Base-by-base conservation (phyloP, 108 stramenopile species). In the Asterionellopsis glacialis region DNA sequence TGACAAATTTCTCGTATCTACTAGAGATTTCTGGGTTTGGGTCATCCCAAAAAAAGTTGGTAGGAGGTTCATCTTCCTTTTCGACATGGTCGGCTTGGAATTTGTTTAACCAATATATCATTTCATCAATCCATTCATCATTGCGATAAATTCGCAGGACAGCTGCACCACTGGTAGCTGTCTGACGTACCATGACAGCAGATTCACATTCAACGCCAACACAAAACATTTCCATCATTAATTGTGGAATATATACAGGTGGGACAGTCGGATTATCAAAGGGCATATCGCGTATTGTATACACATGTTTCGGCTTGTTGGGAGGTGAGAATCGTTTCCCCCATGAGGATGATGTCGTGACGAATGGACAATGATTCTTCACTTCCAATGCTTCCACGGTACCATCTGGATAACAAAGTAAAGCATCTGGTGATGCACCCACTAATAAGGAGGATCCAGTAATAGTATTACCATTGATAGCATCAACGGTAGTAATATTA, bases 291-390 rank as follows among this genome's bases (percentile, higher is more conserved):
- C 82, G 65, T 64, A 71, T 13, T 58, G 61, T 48, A 71, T 75
- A 76, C 60, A 67, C 43, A 55, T 65, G 26, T 59, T 58, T 22
- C 41, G 53, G 15, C 48, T 48, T 21, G 45, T 60, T 15, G 3
- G 57, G 24, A 13, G 22, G 21, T 47, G 19, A 23, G 11, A 26
- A 33, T n/a, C 16, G 16, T 33, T 33, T 33, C 33, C 33, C 33
- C 33, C 33, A 33, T 33, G 33, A 33, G 2, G 33, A 7, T 33
- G 33, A 14, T 39, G 41, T 47, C 39, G 64, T 52, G 13, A 78
- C 74, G 64, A 93, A 93, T n/a, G 91, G 87, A 42, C 91, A 93
- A 70, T 93, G 91, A 73, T 93, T 93, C 70, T 93, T 93, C 25
- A 93, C 91, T 63, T 93, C 91, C 42, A 93, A 51, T 3, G 77